Conservation (phyloP, 768 basidiomycete species). For the Pisolithus orientalis region DNA sequence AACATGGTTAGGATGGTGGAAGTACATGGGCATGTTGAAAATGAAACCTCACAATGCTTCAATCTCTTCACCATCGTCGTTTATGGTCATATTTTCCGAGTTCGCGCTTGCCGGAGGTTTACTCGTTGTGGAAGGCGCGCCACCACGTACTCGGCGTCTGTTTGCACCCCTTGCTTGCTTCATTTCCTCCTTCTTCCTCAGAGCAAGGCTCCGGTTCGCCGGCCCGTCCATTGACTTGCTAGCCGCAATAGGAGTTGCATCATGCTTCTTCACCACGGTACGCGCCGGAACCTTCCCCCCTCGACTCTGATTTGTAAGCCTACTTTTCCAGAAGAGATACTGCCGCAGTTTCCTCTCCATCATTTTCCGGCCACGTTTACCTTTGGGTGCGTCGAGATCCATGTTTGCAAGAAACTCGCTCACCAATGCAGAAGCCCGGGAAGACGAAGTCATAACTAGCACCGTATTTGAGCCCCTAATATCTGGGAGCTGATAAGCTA, state of each 20-base stretch:
- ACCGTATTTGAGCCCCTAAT: constrained; percentile 63
- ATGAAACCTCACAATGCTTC: constrained; percentile 48
- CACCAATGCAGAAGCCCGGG: constrained; percentile 65
- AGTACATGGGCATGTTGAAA: not conserved
- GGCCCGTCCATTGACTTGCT: constrained; percentile 23
- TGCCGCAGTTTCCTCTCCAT: constrained; percentile 68
- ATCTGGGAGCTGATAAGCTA: constrained; percentile 16
- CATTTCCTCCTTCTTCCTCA: constrained; percentile 72
- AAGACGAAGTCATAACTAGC: constrained; percentile 84
- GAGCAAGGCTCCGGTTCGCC: constrained; percentile 54
- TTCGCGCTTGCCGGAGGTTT: constrained; percentile 7
- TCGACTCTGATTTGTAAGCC: constrained; percentile 25
- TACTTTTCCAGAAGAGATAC: constrained; percentile 81
- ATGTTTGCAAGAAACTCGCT: constrained; percentile 71
- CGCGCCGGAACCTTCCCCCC: constrained; percentile 4
- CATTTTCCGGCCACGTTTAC: constrained; percentile 64
- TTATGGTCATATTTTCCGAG: constrained; percentile 6
- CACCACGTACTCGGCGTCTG: constrained; percentile 73
- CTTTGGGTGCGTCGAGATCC: constrained; percentile 50
- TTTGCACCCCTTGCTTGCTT: constrained; percentile 52
- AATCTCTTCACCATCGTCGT: constrained; percentile 34
- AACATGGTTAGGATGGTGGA: not conserved
- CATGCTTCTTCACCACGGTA: not conserved
- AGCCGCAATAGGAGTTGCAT: constrained; percentile 9
- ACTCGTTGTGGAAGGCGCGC: constrained; percentile 34